Percentiles rank a stretch among this genome's conserved stretches.
phyloP scores from a whole-genome alignment of 139 green algal genomes.

The Chlorella vulgaris region DNA sequence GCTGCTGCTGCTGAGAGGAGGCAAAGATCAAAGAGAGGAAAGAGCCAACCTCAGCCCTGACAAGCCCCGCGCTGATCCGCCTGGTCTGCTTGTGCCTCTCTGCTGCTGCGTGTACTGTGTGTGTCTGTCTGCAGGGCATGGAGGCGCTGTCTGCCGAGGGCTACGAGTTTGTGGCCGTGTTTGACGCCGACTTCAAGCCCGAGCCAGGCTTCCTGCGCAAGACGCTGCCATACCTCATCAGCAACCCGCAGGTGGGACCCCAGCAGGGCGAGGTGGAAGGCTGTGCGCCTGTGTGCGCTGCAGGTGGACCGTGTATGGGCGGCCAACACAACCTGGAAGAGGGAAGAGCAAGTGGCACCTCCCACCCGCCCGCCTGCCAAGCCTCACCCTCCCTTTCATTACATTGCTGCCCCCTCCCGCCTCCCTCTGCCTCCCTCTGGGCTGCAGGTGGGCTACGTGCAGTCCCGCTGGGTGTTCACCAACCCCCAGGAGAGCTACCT shows the following conservation, averaged over 20 bases:
- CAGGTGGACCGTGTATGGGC: no score
- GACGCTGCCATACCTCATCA: conserved; percentile 64
- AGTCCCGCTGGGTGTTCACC: conserved; percentile 83
- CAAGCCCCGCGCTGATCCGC: no score
- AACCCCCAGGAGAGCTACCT: conserved; percentile 88
- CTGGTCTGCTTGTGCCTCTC: no score
- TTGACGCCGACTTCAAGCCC: conserved; percentile 92
- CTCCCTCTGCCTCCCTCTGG: background rate
- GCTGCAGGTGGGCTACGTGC: conserved; percentile 71
- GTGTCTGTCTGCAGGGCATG: conserved; percentile 52
- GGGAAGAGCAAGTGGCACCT: no score
- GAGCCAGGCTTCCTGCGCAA: conserved; percentile 77
- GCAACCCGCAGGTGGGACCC: conserved; percentile 51
- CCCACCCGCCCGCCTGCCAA: background rate
- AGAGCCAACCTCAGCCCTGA: no score
- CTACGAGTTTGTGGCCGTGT: conserved; percentile 80
- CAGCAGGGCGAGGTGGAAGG: no score
- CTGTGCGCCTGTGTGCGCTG: no score
- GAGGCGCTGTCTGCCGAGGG: conserved; percentile 51
- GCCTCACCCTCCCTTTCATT: background rate
- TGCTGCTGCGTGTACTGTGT: background rate
- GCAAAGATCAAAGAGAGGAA: no score
- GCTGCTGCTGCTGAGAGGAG: background rate
- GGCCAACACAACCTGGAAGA: no score
- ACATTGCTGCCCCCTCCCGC: background rate